Base-by-base conservation (phyloP, 129 eudicot genomes). In the Chrysanthemum lavandulifolium region DNA sequence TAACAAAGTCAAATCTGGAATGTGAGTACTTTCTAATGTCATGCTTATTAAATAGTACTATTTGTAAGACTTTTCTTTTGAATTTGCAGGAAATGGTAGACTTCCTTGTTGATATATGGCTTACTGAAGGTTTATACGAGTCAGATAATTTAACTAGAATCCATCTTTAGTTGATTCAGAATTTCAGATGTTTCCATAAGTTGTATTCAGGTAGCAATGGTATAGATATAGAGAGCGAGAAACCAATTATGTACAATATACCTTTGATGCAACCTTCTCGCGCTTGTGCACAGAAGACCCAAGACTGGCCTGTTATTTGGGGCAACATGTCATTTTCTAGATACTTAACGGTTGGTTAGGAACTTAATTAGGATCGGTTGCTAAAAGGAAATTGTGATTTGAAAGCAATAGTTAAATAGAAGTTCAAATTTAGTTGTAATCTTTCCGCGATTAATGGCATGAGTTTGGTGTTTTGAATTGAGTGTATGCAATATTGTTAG, bases 101-200 rank as follows among this genome's bases (percentile, higher is more conserved):
- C 79, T 89, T 89, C 31, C 78, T 89, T 25, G 96, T 89, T 33
- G 96, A 89, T 57, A 89, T 80, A 5, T 89, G 96, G 96, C 81
- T 79, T 13, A 86, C 65, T 52, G 92, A 89, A 72, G 92, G 92
- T 61, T 82, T 86, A 11, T 86, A 21, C 25, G 96, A 86, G 9
- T 59, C 86, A 84, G 78, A 64, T 43, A 2, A 10, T 29, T 51
- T 16, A 16, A 27, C 29, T 29, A 71, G n/a, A 40, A 59, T 65
- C 67, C 65, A 54, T 48, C 5, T 49, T 71, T 48, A 64, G 77
- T 50, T 33, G 47, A 80, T 63, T 65, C 36, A 40, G 47, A 40
- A 40, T 40, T 40, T 40, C 47, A 40, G 47, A 61, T 40, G 68
- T 63, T 69, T 64, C 19, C 33, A 23, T 31, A 50, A 45, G 52